A percentile compares a stretch with the other conserved stretches of the same genome.
Evolutionary conservation across 306 rosid genomes (phyloP).

Genomic region (Mucuna pruriens): DNA sequence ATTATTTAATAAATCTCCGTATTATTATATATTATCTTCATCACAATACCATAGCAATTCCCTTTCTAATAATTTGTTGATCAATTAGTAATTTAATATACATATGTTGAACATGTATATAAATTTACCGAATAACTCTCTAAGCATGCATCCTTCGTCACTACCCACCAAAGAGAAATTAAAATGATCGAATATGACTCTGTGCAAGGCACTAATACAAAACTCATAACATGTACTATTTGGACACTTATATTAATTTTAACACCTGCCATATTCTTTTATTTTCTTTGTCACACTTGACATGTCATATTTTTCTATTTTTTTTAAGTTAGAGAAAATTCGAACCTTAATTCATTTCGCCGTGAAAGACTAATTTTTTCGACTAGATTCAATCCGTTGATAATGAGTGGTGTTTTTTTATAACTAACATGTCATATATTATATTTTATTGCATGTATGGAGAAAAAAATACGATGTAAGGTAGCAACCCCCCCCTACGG

Average conservation of each 20-base stretch:
- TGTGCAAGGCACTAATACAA: neutral
- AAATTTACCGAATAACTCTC: neutral
- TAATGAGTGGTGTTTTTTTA: too few species aligned
- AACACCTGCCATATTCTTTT: neutral
- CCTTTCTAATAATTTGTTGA: neutral
- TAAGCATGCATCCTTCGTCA: neutral
- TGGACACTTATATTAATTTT: neutral
- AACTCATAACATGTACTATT: neutral
- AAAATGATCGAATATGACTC: neutral
- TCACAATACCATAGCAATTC: neutral
- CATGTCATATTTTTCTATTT: neutral
- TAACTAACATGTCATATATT: neutral
- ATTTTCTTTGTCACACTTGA: neutral
- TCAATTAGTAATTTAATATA: too few species aligned
- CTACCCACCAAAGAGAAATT: neutral
- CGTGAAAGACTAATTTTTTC: too few species aligned
- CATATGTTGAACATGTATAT: too few species aligned
- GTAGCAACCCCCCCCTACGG: neutral
- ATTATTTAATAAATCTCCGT: neutral
- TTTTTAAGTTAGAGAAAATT: too few species aligned
- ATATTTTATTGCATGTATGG: neutral
- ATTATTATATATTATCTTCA: neutral
- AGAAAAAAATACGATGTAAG: neutral
- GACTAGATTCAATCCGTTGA: too few species aligned
- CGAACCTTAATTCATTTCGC: too few species aligned